These are phyloP conservation scores for Neoascochyta sp. DNA, from an alignment of 2,329 filamentous ascomycete genomes.

Conservation along the genomic window DNA sequence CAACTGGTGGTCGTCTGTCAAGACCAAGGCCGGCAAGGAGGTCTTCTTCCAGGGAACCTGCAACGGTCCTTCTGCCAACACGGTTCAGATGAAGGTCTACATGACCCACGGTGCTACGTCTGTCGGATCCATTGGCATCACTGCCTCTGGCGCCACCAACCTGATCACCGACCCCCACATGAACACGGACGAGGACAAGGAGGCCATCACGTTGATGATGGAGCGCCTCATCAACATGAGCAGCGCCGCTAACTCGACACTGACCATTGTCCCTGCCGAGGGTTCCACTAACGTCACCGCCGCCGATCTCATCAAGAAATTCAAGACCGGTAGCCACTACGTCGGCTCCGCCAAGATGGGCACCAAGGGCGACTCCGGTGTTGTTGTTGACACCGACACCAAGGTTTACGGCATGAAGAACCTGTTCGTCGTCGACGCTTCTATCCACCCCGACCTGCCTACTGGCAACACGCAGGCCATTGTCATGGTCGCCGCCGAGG, in stretches of 20 bases:
- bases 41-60: slow-evolving; percentile 47
- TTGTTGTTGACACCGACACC: slow-evolving; percentile 39
- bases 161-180: slow-evolving; percentile 51
- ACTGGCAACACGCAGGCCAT: slow-evolving; percentile 65
- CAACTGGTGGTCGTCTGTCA: slow-evolving; percentile 48
- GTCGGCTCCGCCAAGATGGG: slow-evolving; percentile 55
- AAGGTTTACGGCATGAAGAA: slow-evolving; percentile 47
- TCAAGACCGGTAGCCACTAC: slow-evolving; percentile 38
- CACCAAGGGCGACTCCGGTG: slow-evolving; percentile 38
- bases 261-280: slow-evolving; percentile 32
- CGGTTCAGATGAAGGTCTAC: slow-evolving; percentile 46
- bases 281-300: slow-evolving; percentile 42
- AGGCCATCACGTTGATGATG: slow-evolving; percentile 44
- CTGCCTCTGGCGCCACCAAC: slow-evolving; percentile 37
- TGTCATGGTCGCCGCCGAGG: slow-evolving; percentile 62
- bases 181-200: slow-evolving; percentile 44
- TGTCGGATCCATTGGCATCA: slow-evolving; percentile 52
- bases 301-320: slow-evolving; percentile 32
- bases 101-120: slow-evolving; percentile 62
- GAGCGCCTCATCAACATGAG: slow-evolving; percentile 44
- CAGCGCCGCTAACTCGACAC: slow-evolving; percentile 23
- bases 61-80: slow-evolving; percentile 38
- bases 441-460: slow-evolving; percentile 62
- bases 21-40: slow-evolving; percentile 40
- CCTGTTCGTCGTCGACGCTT: slow-evolving; percentile 46